Base-by-base conservation (phyloP, 176 grass and related monocot species). In the Lolium rigidum region DNA sequence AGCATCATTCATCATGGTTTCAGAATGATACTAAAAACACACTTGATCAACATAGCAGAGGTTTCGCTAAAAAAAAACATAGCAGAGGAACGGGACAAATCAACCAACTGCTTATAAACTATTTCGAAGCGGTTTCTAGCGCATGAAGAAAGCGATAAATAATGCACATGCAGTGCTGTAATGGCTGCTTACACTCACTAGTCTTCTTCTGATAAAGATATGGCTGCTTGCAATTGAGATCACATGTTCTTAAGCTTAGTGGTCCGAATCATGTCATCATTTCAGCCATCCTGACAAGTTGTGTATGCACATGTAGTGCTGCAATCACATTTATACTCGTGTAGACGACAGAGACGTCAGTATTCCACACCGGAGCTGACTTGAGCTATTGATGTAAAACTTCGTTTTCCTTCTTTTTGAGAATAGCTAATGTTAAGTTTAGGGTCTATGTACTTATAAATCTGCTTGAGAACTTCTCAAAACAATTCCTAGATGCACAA, bases 171-270 rank as follows among this genome's bases (percentile, higher is more conserved):
- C 20, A n/a, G 49, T 80, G 68, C 47, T 75, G 75, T 20, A 80
- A 21, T 21, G 80, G 68, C 76, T 84, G 85, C 80, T 84, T 87
- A 61, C 68, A 67, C 57, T 13, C 66, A 75, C 41, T 37, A n/a
- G 47, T 66, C 67, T 58, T 85, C 43, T 63, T 71, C 17, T 38
- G 47, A 26, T 38, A 83, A 87, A 39, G 85, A 47, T 67, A 67
- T 21, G 80, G 59, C 76, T 84, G 85, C 80, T 87, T 90, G 67
- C 68, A 75, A 43, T 69, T 28, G 67, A 62, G 67, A 66, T 83
- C 80, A 87, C 85, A 87, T 87, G 81, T 54, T 70, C 38, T 83
- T 66, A 74, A 48, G 58, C 39, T 80, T 68, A 60, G 67, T 90
- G 75, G 58, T 49, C 62, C 80, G 58, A 50, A 87, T 87, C 74